Base-by-base conservation (phyloP, 495 filamentous ascomycete genomes). In the Mytilinidion resinicola region DNA sequence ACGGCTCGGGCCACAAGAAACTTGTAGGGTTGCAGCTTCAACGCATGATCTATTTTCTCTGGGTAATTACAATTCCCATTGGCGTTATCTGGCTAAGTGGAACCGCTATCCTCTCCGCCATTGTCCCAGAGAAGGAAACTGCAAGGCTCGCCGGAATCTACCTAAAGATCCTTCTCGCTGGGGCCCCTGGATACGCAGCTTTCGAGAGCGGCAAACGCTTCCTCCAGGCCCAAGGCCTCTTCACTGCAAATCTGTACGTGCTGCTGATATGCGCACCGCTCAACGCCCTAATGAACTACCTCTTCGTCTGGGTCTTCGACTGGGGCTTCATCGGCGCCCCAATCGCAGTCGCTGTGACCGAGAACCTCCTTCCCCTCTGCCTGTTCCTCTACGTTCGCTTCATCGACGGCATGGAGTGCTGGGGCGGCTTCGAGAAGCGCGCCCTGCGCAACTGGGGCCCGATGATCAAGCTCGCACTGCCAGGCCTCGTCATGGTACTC, bases 401-500 rank as follows among this genome's bases (percentile, higher is more conserved):
- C 63, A 53, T 79, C 25, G 77, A 70, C 46, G 82, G 82, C 20
- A 61, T 67, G 34, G 74, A 80, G 55, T 87, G 91, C 73, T 96
- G 91, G 91, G 85, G 87, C 59, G 91, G 91, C 0, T 83, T 95
- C 57, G 85, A 83, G 1, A 73, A 67, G 51, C 74, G 77, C 21
- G 88, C 87, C 7, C 78, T 93, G 47, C 74, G 76, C 17, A 95
- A 95, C 70, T 96, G 91, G 91, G 80, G 82, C 5, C 88, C 87
- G 0, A 93, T 95, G 91, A 80, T 96, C 65, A 76, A 80, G 51
- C 84, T 96, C 14, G 89, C 91, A 0, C 70, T 96, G 15, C 91
- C 86, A 0, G 91, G 91, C 3, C 81, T 96, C 67, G 72, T 95
- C 42, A 96, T 96, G 89, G 87, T 97, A 1, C 85, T 93, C 69